These are phyloP conservation scores for Populus tomentosa DNA, from an alignment of 441 rosid species.

Conservation along the genomic window DNA sequence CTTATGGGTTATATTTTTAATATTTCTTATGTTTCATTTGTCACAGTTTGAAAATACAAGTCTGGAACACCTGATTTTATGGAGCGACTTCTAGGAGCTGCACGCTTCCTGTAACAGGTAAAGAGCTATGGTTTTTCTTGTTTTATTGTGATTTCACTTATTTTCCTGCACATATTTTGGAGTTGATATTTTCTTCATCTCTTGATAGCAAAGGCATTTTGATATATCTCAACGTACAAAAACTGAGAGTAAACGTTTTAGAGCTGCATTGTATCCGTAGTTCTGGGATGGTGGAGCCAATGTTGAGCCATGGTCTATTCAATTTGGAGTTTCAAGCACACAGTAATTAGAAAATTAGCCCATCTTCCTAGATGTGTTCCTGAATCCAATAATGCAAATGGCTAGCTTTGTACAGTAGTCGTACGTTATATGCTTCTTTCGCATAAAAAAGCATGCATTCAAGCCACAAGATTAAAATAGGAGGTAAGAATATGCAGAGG, in stretches of 20 bases:
- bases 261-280: background rate
- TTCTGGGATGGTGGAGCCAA: slow-evolving; percentile 66
- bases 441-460: too few relatives aligned
- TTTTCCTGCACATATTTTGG: background rate
- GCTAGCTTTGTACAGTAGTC: too few relatives aligned
- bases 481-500: background rate
- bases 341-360: too few relatives aligned
- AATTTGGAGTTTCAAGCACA: too few relatives aligned
- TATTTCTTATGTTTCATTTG: background rate
- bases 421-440: too few relatives aligned
- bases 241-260: background rate
- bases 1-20: background rate
- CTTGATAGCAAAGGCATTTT: background rate
- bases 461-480: background rate
- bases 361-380: too few relatives aligned
- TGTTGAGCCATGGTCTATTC: slow-evolving; percentile 28
- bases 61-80: too few relatives aligned
- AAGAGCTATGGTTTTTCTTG: background rate
- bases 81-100: slow-evolving; percentile 69
- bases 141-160: background rate
- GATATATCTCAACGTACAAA: background rate
- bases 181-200: background rate
- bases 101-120: slow-evolving; percentile 79
- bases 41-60: slow-evolving; percentile 58
- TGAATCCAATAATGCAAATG: too few relatives aligned